Evolutionary conservation across 305 asterid genomes (phyloP).

Genomic region (Fraxinus baroniana): DNA sequence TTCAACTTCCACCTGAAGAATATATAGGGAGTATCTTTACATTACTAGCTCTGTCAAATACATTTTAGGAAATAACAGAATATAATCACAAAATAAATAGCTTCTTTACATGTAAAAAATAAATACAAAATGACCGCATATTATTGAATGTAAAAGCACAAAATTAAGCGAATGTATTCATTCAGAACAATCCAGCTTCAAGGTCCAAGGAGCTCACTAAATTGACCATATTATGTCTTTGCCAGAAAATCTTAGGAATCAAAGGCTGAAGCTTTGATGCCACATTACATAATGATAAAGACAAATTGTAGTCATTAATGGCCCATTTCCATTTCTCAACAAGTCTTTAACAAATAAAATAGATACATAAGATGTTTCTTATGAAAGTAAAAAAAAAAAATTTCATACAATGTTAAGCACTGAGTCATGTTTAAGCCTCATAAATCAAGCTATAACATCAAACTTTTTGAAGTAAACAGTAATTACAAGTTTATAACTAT

Average conservation of each 20-base stretch:
- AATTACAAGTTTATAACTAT: neutral
- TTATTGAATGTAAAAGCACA: neutral
- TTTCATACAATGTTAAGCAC: neutral
- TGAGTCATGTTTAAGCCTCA: neutral
- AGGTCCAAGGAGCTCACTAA: neutral
- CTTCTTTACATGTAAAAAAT: neutral
- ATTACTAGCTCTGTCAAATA: neutral
- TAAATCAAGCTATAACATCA: neutral
- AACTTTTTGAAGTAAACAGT: neutral
- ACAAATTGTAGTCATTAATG: neutral
- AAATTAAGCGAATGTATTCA: neutral
- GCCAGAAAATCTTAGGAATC: neutral
- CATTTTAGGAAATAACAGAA: neutral
- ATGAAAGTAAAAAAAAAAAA: neutral
- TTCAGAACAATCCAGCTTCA: neutral
- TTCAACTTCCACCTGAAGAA: neutral
- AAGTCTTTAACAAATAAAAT: neutral
- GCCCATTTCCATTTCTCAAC: neutral
- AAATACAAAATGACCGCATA: neutral
- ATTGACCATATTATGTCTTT: neutral
- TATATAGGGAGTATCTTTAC: neutral
- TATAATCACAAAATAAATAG: neutral
- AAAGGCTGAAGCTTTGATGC: neutral
- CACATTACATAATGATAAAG: neutral
- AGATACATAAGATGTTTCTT: neutral